phyloP scores from a whole-genome alignment of 495 filamentous ascomycete genomes.

The Aspergillus biplanus region DNA sequence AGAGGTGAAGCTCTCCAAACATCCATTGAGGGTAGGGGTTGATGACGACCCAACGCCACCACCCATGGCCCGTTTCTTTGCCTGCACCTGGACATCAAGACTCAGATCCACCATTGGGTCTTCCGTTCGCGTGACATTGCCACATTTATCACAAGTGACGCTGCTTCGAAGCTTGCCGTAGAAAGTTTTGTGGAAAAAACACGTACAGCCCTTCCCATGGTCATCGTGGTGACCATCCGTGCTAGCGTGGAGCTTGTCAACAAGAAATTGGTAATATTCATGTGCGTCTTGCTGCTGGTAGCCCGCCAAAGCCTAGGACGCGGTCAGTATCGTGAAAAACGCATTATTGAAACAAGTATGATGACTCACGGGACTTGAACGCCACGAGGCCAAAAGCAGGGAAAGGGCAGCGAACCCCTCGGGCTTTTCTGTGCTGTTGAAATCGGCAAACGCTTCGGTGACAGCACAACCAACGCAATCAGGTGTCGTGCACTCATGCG shows the following conservation, averaged over 20 bases:
- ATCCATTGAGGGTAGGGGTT: conserved; percentile 68
- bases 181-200: conserved; percentile 87
- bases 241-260: conserved; percentile 74
- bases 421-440: conserved; percentile 77
- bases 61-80: conserved; percentile 55
- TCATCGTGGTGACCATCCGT: conserved; percentile 45
- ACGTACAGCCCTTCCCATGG: conserved; percentile 70
- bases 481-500: conserved; percentile 63
- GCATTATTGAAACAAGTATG: neutral
- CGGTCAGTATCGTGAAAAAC: neutral
- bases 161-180: conserved; percentile 85
- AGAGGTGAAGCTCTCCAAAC: conserved; percentile 78
- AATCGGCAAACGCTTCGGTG: conserved; percentile 90
- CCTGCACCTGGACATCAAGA: conserved; percentile 69
- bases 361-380: conserved; percentile 58
- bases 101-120: conserved; percentile 88
- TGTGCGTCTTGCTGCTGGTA: conserved; percentile 94
- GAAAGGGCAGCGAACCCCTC: conserved; percentile 83
- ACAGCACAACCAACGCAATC: conserved; percentile 86
- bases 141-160: conserved; percentile 83
- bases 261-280: conserved; percentile 91
- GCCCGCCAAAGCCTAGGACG: conserved; percentile 74
- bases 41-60: conserved; percentile 39
- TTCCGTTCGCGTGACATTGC: conserved; percentile 73
- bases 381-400: conserved; percentile 80